Evolutionary conservation across 331 rosid genomes (phyloP), one percentile per base, ranked within the genome.

Genomic region (Spiraea crenata): DNA sequence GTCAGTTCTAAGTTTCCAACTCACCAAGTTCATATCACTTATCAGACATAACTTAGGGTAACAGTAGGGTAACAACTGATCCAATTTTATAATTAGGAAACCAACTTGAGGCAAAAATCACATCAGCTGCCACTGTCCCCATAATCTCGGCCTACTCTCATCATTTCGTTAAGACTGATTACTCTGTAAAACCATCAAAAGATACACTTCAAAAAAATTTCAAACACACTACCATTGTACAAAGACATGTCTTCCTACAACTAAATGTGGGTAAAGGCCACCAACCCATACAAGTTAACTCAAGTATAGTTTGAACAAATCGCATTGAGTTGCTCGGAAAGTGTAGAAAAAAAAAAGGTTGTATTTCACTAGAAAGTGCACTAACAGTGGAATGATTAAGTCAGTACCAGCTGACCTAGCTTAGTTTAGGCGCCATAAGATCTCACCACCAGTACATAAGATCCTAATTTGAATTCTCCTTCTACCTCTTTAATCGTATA

Each of bases 11-110:
- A 25, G 31, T 25, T 25, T 25, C 31, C 31, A 25, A 25, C 2
- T 25, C 31, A 25, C 31, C 31, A 25, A 25, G 31, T 25, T 25
- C 31, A 25, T 25, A 25, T 25, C 31, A 25, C 31, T 25, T 0
- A 25, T 25, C 31, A 25, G 31, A 25, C 31, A 25, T 25, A 25
- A 25, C 31, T 25, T 25, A 25, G 31, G 31, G 31, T 25, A 25
- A 25, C 31, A 25, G 31, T 25, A 25, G 31, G 31, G 31, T 25
- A 25, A 25, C 31, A 25, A 25, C 89, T 90, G 98, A 85, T 85
- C 98, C 96, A 54, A 92, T 75, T 79, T 79, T 92, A 80, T 90
- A 92, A 82, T 79, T 86, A 1, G 98, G 96, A 88, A 92, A 92
- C 63, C 90, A 92, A 71, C 84, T 86, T 14, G 98, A 86, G 51